Evolutionary conservation across 192 early-diverging fungal genomes (phyloP).

Genomic region (Haplosporangium gracile): DNA sequence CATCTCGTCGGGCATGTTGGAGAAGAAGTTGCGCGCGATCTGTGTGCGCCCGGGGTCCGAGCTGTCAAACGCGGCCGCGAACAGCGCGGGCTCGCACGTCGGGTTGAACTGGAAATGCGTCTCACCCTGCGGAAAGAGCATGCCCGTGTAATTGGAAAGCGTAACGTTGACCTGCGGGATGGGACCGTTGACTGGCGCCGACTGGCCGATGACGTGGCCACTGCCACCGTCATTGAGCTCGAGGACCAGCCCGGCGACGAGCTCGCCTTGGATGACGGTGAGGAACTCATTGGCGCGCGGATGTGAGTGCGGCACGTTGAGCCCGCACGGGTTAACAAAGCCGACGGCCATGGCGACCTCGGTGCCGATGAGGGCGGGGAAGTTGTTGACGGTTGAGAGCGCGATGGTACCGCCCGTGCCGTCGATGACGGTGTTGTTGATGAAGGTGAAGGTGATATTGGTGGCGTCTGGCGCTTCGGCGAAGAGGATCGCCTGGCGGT

Average conservation of each 20-base stretch:
- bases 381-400: slow-evolving; percentile 16
- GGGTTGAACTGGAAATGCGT: slow-evolving; percentile 29
- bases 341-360: slow-evolving; percentile 23
- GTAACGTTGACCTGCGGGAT: slow-evolving; percentile 16
- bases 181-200: neutral
- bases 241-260: slow-evolving; percentile 22
- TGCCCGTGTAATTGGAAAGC: slow-evolving; percentile 11
- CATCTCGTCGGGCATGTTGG: slow-evolving; percentile 20
- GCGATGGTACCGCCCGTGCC: slow-evolving; percentile 14
- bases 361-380: slow-evolving; percentile 30
- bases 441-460: slow-evolving; percentile 23
- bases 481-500: slow-evolving; percentile 15
- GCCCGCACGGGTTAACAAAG: slow-evolving; percentile 27
- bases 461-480: slow-evolving; percentile 7
- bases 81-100: slow-evolving; percentile 18
- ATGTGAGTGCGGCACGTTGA: slow-evolving; percentile 34
- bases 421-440: slow-evolving; percentile 15
- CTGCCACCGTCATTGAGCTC: neutral
- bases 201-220: slow-evolving; percentile 8
- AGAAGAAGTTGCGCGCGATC: slow-evolving; percentile 24
- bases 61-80: slow-evolving; percentile 21
- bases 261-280: slow-evolving; percentile 28
- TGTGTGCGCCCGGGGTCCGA: slow-evolving; percentile 18
- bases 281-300: slow-evolving; percentile 35
- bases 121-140: slow-evolving; percentile 23